Evolutionary conservation across 768 basidiomycete genomes (phyloP).

Genomic region (Tylopilus balloui): DNA sequence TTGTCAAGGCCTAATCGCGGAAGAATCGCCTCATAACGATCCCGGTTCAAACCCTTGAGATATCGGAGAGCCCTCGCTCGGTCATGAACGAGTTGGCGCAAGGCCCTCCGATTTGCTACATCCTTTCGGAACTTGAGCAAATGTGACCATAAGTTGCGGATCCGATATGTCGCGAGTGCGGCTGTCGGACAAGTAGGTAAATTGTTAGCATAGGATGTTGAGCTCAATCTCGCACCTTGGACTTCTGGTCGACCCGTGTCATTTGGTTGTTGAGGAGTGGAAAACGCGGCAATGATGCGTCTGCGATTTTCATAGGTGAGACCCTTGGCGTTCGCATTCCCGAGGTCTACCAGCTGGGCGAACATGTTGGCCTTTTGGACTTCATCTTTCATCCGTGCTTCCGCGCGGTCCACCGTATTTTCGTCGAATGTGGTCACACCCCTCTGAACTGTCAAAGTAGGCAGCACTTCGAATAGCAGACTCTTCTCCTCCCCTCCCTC

Average conservation of each 20-base stretch:
- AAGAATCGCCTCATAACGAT: conserved; percentile 71
- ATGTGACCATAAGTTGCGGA: conserved; percentile 79
- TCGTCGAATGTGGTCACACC: conserved; percentile 19
- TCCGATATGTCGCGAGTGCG: conserved; percentile 80
- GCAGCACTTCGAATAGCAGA: conserved; percentile 65
- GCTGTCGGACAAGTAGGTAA: conserved; percentile 41
- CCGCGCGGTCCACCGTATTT: conserved; percentile 18
- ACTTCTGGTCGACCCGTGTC: conserved; percentile 86
- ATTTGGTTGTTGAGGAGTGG: conserved; percentile 55
- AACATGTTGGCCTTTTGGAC: conserved; percentile 50
- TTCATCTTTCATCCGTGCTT: conserved; percentile 33
- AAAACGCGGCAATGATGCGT: conserved; percentile 77
- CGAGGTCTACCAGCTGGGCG: conserved; percentile 70
- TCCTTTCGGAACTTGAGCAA: conserved; percentile 66
- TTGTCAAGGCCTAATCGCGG: conserved; percentile 72
- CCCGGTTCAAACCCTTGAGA: conserved; percentile 56
- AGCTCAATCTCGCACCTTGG: conserved; percentile 55
- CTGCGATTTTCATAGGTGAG: conserved; percentile 83
- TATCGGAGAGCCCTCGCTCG: conserved; percentile 82
- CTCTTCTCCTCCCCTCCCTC: conserved; percentile 45
- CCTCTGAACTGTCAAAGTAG: conserved; percentile 43
- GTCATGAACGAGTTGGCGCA: conserved; percentile 76
- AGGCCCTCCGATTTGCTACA: conserved; percentile 67
- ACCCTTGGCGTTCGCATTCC: conserved; percentile 84
- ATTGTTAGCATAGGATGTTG: not conserved